Evolutionary conservation across 495 filamentous ascomycete genomes (phyloP).

Genomic region (Astrocystis sublimbata): DNA sequence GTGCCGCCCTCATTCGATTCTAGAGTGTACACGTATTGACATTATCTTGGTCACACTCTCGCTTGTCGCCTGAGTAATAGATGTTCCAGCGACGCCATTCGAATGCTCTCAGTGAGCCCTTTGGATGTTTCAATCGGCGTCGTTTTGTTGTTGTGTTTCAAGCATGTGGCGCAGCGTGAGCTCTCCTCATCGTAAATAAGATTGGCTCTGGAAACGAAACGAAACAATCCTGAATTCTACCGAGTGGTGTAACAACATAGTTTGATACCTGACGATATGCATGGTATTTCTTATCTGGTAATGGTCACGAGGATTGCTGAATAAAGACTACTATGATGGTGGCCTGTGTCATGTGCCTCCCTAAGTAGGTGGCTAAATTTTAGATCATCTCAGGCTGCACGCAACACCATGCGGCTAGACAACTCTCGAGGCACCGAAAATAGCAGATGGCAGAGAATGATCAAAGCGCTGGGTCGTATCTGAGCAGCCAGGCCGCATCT

Average conservation of each 20-base stretch:
- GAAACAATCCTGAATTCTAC: background rate
- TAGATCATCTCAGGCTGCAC: background rate
- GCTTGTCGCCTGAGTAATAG: slow-evolving; percentile 3
- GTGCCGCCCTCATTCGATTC: slow-evolving; percentile 7
- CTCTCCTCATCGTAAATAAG: background rate
- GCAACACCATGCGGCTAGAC: background rate
- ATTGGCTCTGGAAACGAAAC: background rate
- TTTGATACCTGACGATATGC: background rate
- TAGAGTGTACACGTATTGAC: background rate
- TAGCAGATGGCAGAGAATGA: background rate
- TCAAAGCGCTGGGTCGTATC: background rate
- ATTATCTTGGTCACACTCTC: slow-evolving; percentile 1
- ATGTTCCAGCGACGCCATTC: background rate
- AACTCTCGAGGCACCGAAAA: background rate
- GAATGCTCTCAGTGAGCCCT: background rate
- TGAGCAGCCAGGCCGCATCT: slow-evolving; percentile 9
- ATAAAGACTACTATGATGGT: background rate
- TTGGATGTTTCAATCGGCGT: slow-evolving; percentile 5
- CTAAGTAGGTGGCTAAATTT: background rate
- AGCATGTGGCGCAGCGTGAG: background rate
- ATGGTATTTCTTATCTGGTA: background rate
- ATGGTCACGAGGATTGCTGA: background rate
- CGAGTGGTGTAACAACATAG: background rate
- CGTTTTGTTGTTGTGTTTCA: background rate
- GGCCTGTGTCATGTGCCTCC: background rate